These are phyloP conservation scores for Vaccinium myrtillus DNA, from an alignment of 148 eudicot genomes.

Conservation along the genomic window DNA sequence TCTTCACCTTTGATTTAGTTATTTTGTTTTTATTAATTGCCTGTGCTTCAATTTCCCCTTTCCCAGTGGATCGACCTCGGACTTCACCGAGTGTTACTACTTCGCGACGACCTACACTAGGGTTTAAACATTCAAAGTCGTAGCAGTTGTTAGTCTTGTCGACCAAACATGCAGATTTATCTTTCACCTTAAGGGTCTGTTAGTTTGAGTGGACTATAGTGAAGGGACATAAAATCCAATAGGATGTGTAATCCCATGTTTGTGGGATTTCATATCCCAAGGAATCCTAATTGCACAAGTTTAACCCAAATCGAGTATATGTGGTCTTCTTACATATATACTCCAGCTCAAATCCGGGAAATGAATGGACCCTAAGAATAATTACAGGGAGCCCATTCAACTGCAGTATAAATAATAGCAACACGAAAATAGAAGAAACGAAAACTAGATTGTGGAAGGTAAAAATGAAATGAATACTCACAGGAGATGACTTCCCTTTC, in stretches of 20 bases:
- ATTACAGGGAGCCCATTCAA: neutral
- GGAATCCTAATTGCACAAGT: neutral
- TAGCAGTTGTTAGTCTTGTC: too few relatives aligned
- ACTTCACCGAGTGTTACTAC: too few relatives aligned
- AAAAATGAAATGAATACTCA: conserved; percentile 27
- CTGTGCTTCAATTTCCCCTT: too few relatives aligned
- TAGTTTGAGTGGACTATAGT: neutral
- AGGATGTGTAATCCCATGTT: neutral
- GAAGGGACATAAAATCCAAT: neutral
- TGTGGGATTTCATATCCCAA: neutral
- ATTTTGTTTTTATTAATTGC: too few relatives aligned
- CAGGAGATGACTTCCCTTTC: conserved; percentile 59
- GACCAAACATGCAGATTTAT: neutral
- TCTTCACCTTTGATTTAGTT: too few relatives aligned
- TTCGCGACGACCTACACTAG: too few relatives aligned
- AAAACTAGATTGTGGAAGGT: conserved; percentile 7
- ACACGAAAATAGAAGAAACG: neutral
- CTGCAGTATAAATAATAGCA: neutral
- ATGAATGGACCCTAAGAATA: neutral
- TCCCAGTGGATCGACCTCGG: too few relatives aligned
- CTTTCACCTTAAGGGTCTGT: neutral
- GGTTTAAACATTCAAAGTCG: too few relatives aligned
- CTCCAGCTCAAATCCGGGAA: neutral
- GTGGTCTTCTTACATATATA: neutral
- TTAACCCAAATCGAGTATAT: neutral